These are phyloP conservation scores for Alternaria alternata DNA, from an alignment of 2,329 filamentous ascomycete genomes.

Conservation along the genomic window DNA sequence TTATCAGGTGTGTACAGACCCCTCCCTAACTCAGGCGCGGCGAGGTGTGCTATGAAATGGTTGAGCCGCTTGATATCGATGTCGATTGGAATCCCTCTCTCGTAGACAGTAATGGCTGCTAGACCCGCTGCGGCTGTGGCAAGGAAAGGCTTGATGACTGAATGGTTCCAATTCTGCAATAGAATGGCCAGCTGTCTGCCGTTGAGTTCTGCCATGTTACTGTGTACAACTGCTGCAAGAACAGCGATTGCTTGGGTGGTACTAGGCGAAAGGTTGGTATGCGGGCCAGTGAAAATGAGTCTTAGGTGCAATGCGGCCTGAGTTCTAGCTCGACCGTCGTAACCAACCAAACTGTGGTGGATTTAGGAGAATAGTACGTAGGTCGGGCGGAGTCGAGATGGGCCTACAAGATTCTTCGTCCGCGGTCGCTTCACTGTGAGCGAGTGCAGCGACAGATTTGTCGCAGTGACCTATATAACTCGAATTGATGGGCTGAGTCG, in stretches of 20 bases:
- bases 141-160: neutral
- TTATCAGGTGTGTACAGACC: neutral
- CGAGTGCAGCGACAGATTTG: neutral
- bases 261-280: neutral
- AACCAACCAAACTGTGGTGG: neutral
- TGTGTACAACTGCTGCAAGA: neutral
- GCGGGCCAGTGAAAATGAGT: neutral
- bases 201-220: slow-evolving; percentile 3
- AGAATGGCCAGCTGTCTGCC: neutral
- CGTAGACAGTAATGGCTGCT: neutral
- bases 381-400: neutral
- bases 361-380: neutral
- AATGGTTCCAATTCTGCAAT: neutral
- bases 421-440: neutral
- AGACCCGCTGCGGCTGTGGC: neutral
- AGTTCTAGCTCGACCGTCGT: neutral
- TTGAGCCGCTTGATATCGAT: neutral
- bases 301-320: neutral
- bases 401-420: neutral
- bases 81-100: neutral
- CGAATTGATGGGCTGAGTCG: neutral
- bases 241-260: neutral
- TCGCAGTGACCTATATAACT: neutral
- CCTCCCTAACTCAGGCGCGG: neutral
- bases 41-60: neutral